These are phyloP conservation scores for Raffaelea albimanens DNA, from an alignment of 2,329 filamentous ascomycete genomes.

Conservation along the genomic window DNA sequence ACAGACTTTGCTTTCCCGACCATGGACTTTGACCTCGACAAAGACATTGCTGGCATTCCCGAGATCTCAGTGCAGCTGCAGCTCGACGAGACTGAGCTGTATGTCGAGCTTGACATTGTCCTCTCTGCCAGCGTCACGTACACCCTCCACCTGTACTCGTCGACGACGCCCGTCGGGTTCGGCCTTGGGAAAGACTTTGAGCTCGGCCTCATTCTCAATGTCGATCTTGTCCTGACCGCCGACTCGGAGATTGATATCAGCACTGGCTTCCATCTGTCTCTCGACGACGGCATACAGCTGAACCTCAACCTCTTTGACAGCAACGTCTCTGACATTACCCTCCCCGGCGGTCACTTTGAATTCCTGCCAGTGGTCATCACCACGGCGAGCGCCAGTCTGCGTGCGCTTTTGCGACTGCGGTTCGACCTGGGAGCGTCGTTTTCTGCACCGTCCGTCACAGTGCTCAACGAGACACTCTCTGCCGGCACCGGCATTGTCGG, in stretches of 20 bases:
- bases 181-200: slow-evolving; percentile 26
- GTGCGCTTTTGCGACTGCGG: slow-evolving; percentile 36
- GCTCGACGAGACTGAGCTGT: slow-evolving; percentile 43
- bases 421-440: slow-evolving; percentile 31
- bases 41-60: slow-evolving; percentile 28
- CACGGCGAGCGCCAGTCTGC: slow-evolving; percentile 28
- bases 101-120: slow-evolving; percentile 34
- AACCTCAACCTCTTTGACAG: slow-evolving; percentile 40
- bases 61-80: slow-evolving; percentile 32
- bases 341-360: slow-evolving; percentile 44
- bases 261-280: slow-evolving; percentile 43
- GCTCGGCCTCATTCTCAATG: slow-evolving; percentile 35
- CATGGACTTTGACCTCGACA: slow-evolving; percentile 27
- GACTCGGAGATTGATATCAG: slow-evolving; percentile 38
- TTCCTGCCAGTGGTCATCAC: slow-evolving; percentile 44
- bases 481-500: slow-evolving; percentile 37
- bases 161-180: slow-evolving; percentile 33
- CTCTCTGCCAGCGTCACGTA: slow-evolving; percentile 33
- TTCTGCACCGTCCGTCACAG: slow-evolving; percentile 12
- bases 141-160: slow-evolving; percentile 37
- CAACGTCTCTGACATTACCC: slow-evolving; percentile 34
- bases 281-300: slow-evolving; percentile 39
- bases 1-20: slow-evolving; percentile 7
- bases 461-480: slow-evolving; percentile 10
- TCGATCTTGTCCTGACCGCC: slow-evolving; percentile 42